Evolutionary conservation across 208 protist genomes (phyloP).

Genomic region (Acanthamoeba castellanii): DNA sequence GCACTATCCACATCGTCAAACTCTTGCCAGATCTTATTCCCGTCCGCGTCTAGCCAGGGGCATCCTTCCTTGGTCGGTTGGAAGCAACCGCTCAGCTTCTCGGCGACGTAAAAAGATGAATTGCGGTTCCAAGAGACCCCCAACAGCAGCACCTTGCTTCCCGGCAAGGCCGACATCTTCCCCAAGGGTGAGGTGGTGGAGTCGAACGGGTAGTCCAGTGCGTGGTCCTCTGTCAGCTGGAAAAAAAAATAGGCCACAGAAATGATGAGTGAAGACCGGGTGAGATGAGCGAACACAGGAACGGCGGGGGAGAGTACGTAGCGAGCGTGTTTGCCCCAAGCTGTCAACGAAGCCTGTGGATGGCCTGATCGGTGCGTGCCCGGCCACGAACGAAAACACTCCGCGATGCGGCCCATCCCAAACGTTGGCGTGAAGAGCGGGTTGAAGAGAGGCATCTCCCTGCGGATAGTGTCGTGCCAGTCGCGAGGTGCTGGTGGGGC

Average conservation of each 20-base stretch:
- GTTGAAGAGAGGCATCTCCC: slow-evolving; percentile 37
- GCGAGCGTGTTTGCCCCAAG: slow-evolving; percentile 22
- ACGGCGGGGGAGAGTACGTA: neutral
- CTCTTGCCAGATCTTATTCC: slow-evolving; percentile 7
- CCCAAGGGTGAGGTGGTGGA: neutral
- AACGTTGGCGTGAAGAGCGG: neutral
- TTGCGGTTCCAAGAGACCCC: slow-evolving; percentile 20
- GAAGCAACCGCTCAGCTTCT: slow-evolving; percentile 34
- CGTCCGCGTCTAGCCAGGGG: slow-evolving; percentile 24
- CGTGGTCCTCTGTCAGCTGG: slow-evolving; percentile 18
- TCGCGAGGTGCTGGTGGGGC: neutral
- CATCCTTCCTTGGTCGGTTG: neutral
- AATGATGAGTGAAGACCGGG: too few species aligned
- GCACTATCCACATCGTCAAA: neutral
- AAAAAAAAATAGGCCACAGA: neutral
- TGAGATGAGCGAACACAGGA: too few species aligned
- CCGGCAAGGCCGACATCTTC: neutral
- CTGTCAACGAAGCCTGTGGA: slow-evolving; percentile 1
- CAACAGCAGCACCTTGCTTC: neutral
- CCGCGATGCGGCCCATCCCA: slow-evolving; percentile 2
- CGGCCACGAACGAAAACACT: slow-evolving; percentile 16
- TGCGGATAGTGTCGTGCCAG: slow-evolving; percentile 16
- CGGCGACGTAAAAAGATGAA: slow-evolving; percentile 22
- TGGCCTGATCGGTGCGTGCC: neutral
- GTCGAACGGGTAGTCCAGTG: neutral